Base-by-base conservation (phyloP, 2,329 filamentous ascomycete genomes). In the Gyromitra esculenta region DNA sequence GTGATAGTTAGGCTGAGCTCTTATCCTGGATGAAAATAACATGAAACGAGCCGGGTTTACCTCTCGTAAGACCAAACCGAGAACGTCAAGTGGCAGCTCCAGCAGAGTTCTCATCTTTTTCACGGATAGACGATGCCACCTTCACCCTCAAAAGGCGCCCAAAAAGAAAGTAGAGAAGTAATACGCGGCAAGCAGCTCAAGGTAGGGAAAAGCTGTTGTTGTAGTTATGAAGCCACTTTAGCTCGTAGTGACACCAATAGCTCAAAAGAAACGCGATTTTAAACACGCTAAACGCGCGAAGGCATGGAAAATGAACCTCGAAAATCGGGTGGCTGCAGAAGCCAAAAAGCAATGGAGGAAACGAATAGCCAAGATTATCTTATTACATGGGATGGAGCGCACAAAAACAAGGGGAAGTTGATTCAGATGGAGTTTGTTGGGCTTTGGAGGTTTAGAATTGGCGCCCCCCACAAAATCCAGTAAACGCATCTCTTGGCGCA, bases 41-140 rank as follows among this genome's bases (percentile, higher is more conserved):
- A 68, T 63, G 48, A 43, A 52, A 63, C 31, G 9, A n/a, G 56
- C 54, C 25, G n/a, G 54, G 41, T 21, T 43, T 71, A 71, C 68
- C 57, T 71, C 57, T 71, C 13, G 45, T 18, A 71, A n/a, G 57
- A 71, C 9, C 18, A 71, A 7, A 9, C 68, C 57, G 15, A 71
- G 57, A 37, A 71, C 68, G 21, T 71, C 68, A n/a, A 71, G 68
- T 3, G 68, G 68, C 11, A 71, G 68, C 48, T 71, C 68, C 37
- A 71, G 57, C 45, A 71, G 68, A 39, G 57, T 64, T n/a, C 68
- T 9, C 68, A 71, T 71, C 35, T 41, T 56, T 18, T 18, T 43
- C 25, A 31, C 25, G 1, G 25, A 31, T 31, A 31, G 25, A 50
- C 59, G 18, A 45, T 18, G 43, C 9, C 41, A 64, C 41, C 39